phyloP scores from a whole-genome alignment of 768 basidiomycete species.

The Hericium erinaceus region DNA sequence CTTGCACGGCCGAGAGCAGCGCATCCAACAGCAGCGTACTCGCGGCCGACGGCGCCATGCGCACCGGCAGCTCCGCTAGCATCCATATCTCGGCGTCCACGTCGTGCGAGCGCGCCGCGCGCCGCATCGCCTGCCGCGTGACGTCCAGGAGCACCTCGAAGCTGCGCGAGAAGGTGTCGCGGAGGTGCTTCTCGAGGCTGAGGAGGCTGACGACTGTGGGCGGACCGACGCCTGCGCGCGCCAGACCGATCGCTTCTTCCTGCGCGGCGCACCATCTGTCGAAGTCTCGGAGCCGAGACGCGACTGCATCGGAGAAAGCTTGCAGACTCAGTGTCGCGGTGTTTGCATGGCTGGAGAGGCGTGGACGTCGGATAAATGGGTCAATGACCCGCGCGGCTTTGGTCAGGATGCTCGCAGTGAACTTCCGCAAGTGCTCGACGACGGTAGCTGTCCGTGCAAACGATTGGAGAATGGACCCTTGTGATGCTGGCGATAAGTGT shows the following conservation, averaged over 20 bases:
- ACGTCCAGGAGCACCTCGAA: slow-evolving; percentile 50
- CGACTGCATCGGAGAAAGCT: slow-evolving; percentile 73
- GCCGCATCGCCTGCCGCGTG: slow-evolving; percentile 26
- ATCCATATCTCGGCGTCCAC: slow-evolving; percentile 29
- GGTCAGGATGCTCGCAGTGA: slow-evolving; percentile 41
- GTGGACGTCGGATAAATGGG: slow-evolving; percentile 14
- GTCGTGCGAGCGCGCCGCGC: slow-evolving; percentile 17
- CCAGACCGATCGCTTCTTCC: slow-evolving; percentile 61
- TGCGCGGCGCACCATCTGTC: slow-evolving; percentile 61
- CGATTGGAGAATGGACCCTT: slow-evolving; percentile 51
- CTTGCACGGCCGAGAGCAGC: slow-evolving; percentile 47
- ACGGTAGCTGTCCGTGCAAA: slow-evolving; percentile 54
- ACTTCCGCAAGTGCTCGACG: slow-evolving; percentile 52
- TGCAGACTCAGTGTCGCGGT: slow-evolving; percentile 54
- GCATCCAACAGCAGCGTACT: slow-evolving; percentile 55
- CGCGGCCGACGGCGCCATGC: slow-evolving; percentile 39
- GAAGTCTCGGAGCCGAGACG: slow-evolving; percentile 46
- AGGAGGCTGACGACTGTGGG: slow-evolving; percentile 56
- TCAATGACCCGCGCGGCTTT: slow-evolving; percentile 16
- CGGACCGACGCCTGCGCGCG: slow-evolving; percentile 37
- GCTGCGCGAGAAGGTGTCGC: slow-evolving; percentile 45
- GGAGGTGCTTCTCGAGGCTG: slow-evolving; percentile 48
- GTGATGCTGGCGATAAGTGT: slow-evolving; percentile 60
- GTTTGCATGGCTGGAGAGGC: slow-evolving; percentile 4
- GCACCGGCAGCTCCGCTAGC: slow-evolving; percentile 29